Conservation (phyloP, 805 yeast species). For the Yarrowia sp. region DNA sequence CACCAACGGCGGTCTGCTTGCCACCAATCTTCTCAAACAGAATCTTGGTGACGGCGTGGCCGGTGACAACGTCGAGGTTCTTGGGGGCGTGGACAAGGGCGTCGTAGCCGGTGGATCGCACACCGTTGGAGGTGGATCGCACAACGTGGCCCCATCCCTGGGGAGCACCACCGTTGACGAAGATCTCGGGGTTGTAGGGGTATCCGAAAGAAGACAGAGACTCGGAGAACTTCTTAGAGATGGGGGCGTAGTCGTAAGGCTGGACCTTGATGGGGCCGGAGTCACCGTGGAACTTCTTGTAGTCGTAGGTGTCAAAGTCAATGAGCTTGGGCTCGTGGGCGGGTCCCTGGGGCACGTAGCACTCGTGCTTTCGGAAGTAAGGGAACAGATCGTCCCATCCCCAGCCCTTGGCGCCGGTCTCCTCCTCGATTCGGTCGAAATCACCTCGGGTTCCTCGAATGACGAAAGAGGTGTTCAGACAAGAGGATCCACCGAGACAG, state of each 20-base stretch:
- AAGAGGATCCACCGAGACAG: constrained; percentile 50
- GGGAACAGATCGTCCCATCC: constrained; percentile 48
- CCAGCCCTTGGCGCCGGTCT: constrained; percentile 49
- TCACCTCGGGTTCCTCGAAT: constrained; percentile 49
- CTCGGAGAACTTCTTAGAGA: constrained; percentile 38
- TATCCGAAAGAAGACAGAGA: constrained; percentile 34
- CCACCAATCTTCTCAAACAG: constrained; percentile 35
- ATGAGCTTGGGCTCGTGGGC: constrained; percentile 36
- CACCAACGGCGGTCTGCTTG: constrained; percentile 39
- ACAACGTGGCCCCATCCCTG: constrained; percentile 38
- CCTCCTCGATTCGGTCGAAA: constrained; percentile 47
- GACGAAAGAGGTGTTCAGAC: constrained; percentile 49
- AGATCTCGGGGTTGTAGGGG: constrained; percentile 39
- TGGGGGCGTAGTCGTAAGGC: constrained; percentile 39
- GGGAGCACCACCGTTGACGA: constrained; percentile 39
- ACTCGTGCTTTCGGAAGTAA: constrained; percentile 45
- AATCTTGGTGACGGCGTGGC: constrained; percentile 38
- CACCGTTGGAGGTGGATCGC: constrained; percentile 37
- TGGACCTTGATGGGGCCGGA: constrained; percentile 39
- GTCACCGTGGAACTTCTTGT: constrained; percentile 39
- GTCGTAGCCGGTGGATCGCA: constrained; percentile 37
- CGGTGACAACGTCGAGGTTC: constrained; percentile 36
- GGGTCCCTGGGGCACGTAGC: constrained; percentile 41
- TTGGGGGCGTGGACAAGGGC: constrained; percentile 39
- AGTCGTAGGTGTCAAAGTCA: constrained; percentile 33